Percentiles rank a stretch among this genome's conserved stretches.
Evolutionary conservation across 1,284 basidiomycete genomes (phyloP).

Genomic region (Leccinum fallax): DNA sequence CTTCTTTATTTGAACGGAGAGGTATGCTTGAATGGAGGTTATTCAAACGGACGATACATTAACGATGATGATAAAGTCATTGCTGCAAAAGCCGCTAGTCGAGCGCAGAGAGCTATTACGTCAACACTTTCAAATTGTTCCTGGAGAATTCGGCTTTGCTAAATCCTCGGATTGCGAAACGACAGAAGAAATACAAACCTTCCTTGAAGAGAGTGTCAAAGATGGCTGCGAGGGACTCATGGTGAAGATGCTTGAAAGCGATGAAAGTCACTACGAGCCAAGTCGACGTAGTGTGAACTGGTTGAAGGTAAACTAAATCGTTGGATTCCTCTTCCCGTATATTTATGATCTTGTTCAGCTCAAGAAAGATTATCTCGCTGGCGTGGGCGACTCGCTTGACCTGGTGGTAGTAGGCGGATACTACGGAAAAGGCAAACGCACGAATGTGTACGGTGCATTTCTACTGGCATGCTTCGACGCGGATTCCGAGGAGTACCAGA

Average conservation of each 20-base stretch:
- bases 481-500: slow-evolving; percentile 90
- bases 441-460: slow-evolving; percentile 95
- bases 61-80: slow-evolving; percentile 45
- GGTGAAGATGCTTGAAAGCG: slow-evolving; percentile 97
- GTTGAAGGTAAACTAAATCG: slow-evolving; percentile 75
- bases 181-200: slow-evolving; percentile 92
- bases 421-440: slow-evolving; percentile 97
- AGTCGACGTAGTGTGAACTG: slow-evolving; percentile 95
- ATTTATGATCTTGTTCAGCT: slow-evolving; percentile 52
- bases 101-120: slow-evolving; percentile 79
- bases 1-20: slow-evolving; percentile 93
- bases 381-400: slow-evolving; percentile 96
- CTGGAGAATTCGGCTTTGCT: slow-evolving; percentile 93
- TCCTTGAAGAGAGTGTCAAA: slow-evolving; percentile 95
- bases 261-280: slow-evolving; percentile 93
- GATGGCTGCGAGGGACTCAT: slow-evolving; percentile 99
- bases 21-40: slow-evolving; percentile 46
- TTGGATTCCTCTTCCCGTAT: neutral
- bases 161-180: slow-evolving; percentile 88
- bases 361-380: slow-evolving; percentile 97
- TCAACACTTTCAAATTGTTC: slow-evolving; percentile 81
- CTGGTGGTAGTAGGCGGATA: slow-evolving; percentile 97
- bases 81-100: slow-evolving; percentile 66
- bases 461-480: slow-evolving; percentile 92
- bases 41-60: slow-evolving; percentile 1